Evolutionary conservation across 345 rosid species (phyloP).

Genomic region (Trapa bicornis): DNA sequence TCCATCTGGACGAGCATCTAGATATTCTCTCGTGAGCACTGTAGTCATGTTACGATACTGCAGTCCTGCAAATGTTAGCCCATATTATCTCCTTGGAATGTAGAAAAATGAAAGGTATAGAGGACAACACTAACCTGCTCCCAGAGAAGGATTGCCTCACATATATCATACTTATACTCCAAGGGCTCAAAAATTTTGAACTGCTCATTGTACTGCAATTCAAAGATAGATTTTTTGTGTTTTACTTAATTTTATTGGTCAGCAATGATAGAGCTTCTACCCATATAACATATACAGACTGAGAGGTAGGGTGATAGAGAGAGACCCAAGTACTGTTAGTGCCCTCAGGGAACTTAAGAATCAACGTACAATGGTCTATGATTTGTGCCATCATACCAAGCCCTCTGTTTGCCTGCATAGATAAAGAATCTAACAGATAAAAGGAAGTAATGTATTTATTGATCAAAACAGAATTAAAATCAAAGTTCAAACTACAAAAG

Average conservation of each 20-base stretch:
- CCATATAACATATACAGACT: background rate
- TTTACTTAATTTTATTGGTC: too few species aligned
- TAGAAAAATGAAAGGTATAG: background rate
- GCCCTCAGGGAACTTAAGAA: slow-evolving; percentile 81
- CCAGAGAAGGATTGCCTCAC: slow-evolving; percentile 83
- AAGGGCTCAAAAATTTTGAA: slow-evolving; percentile 74
- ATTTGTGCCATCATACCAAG: slow-evolving; percentile 71
- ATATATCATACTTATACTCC: slow-evolving; percentile 82
- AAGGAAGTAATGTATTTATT: background rate
- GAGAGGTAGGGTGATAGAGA: slow-evolving; percentile 4
- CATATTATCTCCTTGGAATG: slow-evolving; percentile 8
- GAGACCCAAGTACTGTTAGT: slow-evolving; percentile 94
- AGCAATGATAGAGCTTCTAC: background rate
- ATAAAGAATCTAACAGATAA: background rate
- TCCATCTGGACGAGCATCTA: slow-evolving; percentile 83
- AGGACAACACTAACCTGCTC: slow-evolving; percentile 60
- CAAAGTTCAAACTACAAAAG: background rate
- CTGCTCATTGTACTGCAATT: slow-evolving; percentile 67
- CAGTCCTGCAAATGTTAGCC: slow-evolving; percentile 21
- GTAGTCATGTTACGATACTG: slow-evolving; percentile 99
- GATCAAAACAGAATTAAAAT: background rate
- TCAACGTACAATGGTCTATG: slow-evolving; percentile 64
- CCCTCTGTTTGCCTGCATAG: slow-evolving; percentile 71
- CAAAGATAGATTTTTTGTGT: background rate
- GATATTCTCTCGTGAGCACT: slow-evolving; percentile 83